Evolutionary conservation across 2,329 filamentous ascomycete species (phyloP), one percentile per base, ranked within the genome.

Genomic region (Fonsecaea pugnacius): DNA sequence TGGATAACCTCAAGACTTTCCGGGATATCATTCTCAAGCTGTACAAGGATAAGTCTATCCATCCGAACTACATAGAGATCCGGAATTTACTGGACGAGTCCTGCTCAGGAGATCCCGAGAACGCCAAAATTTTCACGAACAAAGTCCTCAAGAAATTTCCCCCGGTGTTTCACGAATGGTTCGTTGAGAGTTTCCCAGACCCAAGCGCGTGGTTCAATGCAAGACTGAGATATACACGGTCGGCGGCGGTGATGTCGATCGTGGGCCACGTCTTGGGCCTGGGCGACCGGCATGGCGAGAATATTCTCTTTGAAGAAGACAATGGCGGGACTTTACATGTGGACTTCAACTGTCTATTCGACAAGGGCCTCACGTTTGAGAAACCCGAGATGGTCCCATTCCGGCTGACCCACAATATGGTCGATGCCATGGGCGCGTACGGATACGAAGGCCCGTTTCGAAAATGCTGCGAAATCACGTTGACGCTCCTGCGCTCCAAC

Each of bases 231-330:
- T 99, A 98, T 78, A 96, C 95, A 1, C 87, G 95, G 3, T 96
- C 95, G 0, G 94, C 91, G 72, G 95, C 96, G 10, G 95, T 99
- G 70, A 99, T 99, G 93, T 96, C 92, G n/a, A 99, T 99, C 86
- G 92, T 96, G 4, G 95, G 95, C 56, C 96, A 96, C 62, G 93
- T 98, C 55, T 85, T 99, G 4, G 95, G 87, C 0, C 83, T 99
- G 0, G 95, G 95, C 43, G 95, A 99, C 77, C 89, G 95, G 3
- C 95, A 99, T 78, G 94, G 94, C 64, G 95, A 99, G 77, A 99
- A 99, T 77, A 91, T 99, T 61, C 86, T 97, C 33, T 87, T 99
- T 35, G 92, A 98, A 76, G 92, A 98, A 79, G 90, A 91, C 62
- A 96, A 92, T 69, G 95, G 96, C 51, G 94, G 94, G 58, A 88